These are phyloP conservation scores for Suillus variegatus DNA, from an alignment of 768 basidiomycete species.

Conservation along the genomic window DNA sequence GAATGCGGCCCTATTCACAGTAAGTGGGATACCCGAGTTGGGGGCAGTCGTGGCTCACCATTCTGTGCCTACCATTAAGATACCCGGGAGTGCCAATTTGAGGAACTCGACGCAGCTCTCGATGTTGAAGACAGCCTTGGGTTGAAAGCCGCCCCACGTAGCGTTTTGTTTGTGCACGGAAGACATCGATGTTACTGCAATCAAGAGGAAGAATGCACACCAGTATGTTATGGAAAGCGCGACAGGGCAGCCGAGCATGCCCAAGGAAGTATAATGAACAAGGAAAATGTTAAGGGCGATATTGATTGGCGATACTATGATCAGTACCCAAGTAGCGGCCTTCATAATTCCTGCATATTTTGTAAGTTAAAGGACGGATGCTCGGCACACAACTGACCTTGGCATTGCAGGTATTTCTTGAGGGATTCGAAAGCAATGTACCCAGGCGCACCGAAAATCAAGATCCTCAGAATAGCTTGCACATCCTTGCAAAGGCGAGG, in stretches of 20 bases:
- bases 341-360: conserved; percentile 65
- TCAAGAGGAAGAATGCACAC: conserved; percentile 61
- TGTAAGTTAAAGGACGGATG: background rate
- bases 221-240: conserved; percentile 73
- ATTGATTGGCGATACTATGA: conserved; percentile 68
- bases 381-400: conserved; percentile 47
- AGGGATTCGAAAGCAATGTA: conserved; percentile 77
- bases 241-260: conserved; percentile 65
- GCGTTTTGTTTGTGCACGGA: conserved; percentile 53
- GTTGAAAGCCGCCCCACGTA: conserved; percentile 65
- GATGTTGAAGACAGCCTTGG: conserved; percentile 44
- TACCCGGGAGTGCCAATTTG: conserved; percentile 71
- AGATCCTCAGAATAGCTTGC: conserved; percentile 62
- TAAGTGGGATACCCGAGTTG: background rate
- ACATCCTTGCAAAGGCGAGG: conserved; percentile 57
- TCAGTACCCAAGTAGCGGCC: conserved; percentile 63
- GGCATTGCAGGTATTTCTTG: conserved; percentile 81
- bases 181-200: conserved; percentile 50
- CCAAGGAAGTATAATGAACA: conserved; percentile 62
- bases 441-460: conserved; percentile 66
- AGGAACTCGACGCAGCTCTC: conserved; percentile 59
- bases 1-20: conserved; percentile 64
- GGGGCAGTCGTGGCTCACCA: conserved; percentile 46
- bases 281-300: conserved; percentile 56
- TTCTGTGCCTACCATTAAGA: conserved; percentile 80